Base-by-base conservation (phyloP, 1,284 basidiomycete species). In the Phellopilus nigrolimitatus region DNA sequence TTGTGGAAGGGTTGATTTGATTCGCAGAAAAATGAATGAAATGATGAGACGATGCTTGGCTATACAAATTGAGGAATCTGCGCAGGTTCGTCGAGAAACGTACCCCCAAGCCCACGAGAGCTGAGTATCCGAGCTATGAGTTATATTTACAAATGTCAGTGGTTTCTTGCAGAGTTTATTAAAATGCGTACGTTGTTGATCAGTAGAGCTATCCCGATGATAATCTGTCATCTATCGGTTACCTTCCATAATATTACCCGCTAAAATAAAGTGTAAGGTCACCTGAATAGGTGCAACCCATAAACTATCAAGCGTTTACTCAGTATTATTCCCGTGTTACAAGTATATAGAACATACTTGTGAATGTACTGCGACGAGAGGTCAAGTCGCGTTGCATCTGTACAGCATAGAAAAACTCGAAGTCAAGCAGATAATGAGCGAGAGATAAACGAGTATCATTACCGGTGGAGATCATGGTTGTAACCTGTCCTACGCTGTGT, bases 71-170 rank as follows among this genome's bases (percentile, higher is more conserved):
- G 25, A 17, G 13, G 33, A 9, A 13, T 38, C 24, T 9, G 15
- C 15, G 13, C 19, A 25, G n/a, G 7, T 22, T 5, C 6, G 17
- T n/a, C n/a, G 8, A 47, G 31, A 13, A 17, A 58, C 78, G 49
- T 66, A 82, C 78, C 6, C 74, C 86, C 13, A 89, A 70, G 0
- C 87, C 87, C 31, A 85, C 84, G 10, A 90, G 71, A 0, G 84
- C 83, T 0, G 82, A 84, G 46, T 78, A 79, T 13, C 86, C 86
- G 12, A 83, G 68, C 80, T 82, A 55, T 22, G 19, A n/a, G 49
- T 45, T 66, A 57, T 34, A 61, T 56, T n/a, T n/a, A n/a, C n/a
- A n/a, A n/a, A n/a, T n/a, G n/a, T n/a, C n/a, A n/a, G n/a, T n/a
- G n/a, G n/a, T n/a, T n/a, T n/a, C n/a, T n/a, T n/a, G n/a, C 4